Evolutionary conservation across 257 asterid species (phyloP), one percentile per base, ranked within the genome.

Genomic region (Scutellaria minor): DNA sequence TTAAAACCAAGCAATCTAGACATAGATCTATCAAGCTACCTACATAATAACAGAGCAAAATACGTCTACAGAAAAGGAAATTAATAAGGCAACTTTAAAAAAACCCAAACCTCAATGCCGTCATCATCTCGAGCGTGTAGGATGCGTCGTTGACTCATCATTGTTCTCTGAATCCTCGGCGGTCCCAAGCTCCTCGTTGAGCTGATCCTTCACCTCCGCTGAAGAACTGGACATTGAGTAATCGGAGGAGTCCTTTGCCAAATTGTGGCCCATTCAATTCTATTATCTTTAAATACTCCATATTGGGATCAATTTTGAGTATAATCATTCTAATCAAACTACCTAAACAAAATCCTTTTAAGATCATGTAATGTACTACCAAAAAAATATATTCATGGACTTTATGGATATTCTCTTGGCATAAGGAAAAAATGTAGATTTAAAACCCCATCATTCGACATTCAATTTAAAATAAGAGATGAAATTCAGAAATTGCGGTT

Each of bases 81-180:
- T 18, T 14, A 51, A 14, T 1, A 66, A 45, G 35, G 20, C 1
- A 61, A 52, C 5, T 55, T 44, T 41, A 57, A 10, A 41, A 9
- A 45, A 0, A 18, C 18, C 18, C 68, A 9, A 60, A 92, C 96
- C 93, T 90, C 97, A 48, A 82, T 77, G 42, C 88, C 96, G 0
- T 92, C 91, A 1, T 88, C 92, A 5, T 79, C 87, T 9, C 75
- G 88, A 46, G 64, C 80, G 68, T 72, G 70, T 64, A 70, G 27
- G 80, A 70, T 35, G 65, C 91, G 5, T 86, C 87, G 0, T 84
- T 91, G 6, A 18, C 18, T 18, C 18, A 18, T 83, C 96, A 1
- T 82, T 96, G 3, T 86, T 91, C 1, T 81, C 96, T 1, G 90
- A 87, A 46, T 92, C 96, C 0, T 89, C 93, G 12, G 96, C 97